Conservation (phyloP, 768 basidiomycete species). For the Russula emetica region DNA sequence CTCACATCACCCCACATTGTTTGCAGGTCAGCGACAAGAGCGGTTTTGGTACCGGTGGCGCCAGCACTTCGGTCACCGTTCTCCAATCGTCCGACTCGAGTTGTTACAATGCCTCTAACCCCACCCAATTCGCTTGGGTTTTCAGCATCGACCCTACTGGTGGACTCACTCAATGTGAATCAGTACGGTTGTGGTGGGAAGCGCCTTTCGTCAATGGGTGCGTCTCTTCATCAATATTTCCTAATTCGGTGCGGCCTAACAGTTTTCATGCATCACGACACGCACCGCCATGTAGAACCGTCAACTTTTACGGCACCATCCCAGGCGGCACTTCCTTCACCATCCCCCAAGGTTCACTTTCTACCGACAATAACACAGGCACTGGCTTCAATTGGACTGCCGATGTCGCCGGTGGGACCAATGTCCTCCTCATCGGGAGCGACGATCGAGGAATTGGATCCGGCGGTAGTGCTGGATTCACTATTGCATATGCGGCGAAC, state of each 20-base stretch:
- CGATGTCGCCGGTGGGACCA: slow-evolving; percentile 58
- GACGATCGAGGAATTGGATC: slow-evolving; percentile 63
- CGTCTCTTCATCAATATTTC: slow-evolving; percentile 19
- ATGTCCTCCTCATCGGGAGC: slow-evolving; percentile 60
- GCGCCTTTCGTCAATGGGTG: slow-evolving; percentile 50
- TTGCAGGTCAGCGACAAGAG: slow-evolving; percentile 53
- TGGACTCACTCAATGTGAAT: slow-evolving; percentile 59
- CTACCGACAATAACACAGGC: slow-evolving; percentile 42
- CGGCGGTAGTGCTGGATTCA: slow-evolving; percentile 58
- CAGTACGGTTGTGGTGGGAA: slow-evolving; percentile 67
- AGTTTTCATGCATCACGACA: neutral
- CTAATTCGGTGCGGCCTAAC: slow-evolving; percentile 1
- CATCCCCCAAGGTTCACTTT: slow-evolving; percentile 50
- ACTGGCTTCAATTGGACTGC: slow-evolving; percentile 70
- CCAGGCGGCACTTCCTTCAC: slow-evolving; percentile 75
- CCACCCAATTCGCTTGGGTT: slow-evolving; percentile 50
- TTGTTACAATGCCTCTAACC: slow-evolving; percentile 53
- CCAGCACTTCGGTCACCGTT: slow-evolving; percentile 62
- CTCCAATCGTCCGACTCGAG: slow-evolving; percentile 45
- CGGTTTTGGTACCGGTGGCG: slow-evolving; percentile 70
- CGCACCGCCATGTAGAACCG: slow-evolving; percentile 38
- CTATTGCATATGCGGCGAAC: slow-evolving; percentile 49
- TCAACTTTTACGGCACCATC: slow-evolving; percentile 67
- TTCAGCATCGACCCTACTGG: slow-evolving; percentile 60
- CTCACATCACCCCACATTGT: neutral